These are phyloP conservation scores for Blastomyces parvus DNA, from an alignment of 2,329 filamentous ascomycete genomes.

Conservation along the genomic window DNA sequence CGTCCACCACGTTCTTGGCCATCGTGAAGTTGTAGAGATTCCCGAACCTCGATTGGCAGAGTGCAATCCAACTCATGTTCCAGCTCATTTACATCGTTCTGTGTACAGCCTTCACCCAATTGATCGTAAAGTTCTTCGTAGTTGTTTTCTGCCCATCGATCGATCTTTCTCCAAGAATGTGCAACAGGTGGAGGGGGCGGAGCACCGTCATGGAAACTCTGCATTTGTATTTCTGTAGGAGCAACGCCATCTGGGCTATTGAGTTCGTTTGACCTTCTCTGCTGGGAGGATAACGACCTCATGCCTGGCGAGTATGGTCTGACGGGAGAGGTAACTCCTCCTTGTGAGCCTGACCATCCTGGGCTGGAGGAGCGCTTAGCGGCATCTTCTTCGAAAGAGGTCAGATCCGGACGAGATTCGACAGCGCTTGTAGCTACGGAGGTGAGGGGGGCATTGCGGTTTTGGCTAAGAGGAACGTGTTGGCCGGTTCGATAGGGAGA, in stretches of 20 bases:
- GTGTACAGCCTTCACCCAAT: slow-evolving; percentile 79
- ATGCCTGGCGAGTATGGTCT: slow-evolving; percentile 84
- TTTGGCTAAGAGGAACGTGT: slow-evolving; percentile 79
- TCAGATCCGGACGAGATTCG: slow-evolving; percentile 79
- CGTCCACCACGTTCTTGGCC: slow-evolving; percentile 91
- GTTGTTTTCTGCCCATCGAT: slow-evolving; percentile 86
- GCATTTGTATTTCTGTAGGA: slow-evolving; percentile 87
- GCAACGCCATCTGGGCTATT: slow-evolving; percentile 57
- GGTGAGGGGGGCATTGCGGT: slow-evolving; percentile 70
- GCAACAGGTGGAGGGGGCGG: slow-evolving; percentile 78
- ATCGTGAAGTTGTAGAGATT: slow-evolving; percentile 83
- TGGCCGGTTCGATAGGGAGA: slow-evolving; percentile 85
- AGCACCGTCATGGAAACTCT: slow-evolving; percentile 83
- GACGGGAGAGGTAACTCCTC: slow-evolving; percentile 47
- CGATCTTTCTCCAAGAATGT: slow-evolving; percentile 92
- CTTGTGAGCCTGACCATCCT: slow-evolving; percentile 48
- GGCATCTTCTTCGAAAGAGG: slow-evolving; percentile 66
- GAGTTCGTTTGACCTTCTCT: slow-evolving; percentile 49
- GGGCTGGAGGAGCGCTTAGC: slow-evolving; percentile 46
- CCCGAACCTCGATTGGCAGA: slow-evolving; percentile 82
- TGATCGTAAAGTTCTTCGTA: slow-evolving; percentile 93
- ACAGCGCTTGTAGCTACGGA: slow-evolving; percentile 76
- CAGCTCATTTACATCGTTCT: slow-evolving; percentile 92
- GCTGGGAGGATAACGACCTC: slow-evolving; percentile 63
- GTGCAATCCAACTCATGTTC: slow-evolving; percentile 94